Evolutionary conservation across 306 rosid genomes (phyloP).

Genomic region (Casuarina cunninghamiana): DNA sequence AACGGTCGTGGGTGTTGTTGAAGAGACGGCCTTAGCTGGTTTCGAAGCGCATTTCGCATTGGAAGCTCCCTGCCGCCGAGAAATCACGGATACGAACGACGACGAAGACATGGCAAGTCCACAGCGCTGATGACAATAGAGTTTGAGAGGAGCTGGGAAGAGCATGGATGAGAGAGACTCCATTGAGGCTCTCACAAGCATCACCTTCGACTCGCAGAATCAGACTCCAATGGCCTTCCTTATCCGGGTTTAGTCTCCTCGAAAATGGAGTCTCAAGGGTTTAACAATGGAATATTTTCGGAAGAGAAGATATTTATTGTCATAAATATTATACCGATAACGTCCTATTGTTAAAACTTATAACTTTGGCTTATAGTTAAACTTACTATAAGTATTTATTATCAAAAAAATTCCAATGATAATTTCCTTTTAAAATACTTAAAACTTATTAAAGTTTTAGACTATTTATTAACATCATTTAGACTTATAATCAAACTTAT

Average conservation of each 20-base stretch:
- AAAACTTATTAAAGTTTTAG: too few species aligned
- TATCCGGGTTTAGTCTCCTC: constrained; percentile 1
- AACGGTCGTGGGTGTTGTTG: constrained; percentile 16
- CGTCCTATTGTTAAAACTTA: too few species aligned
- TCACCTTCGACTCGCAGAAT: neutral
- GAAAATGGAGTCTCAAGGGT: too few species aligned
- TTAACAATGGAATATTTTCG: too few species aligned
- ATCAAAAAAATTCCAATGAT: too few species aligned
- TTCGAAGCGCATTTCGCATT: constrained; percentile 42
- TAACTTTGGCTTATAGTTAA: too few species aligned
- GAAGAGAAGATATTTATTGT: too few species aligned
- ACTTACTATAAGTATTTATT: too few species aligned
- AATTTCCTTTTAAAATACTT: too few species aligned
- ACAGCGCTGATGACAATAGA: constrained; percentile 30
- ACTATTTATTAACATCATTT: too few species aligned
- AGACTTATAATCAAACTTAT: too few species aligned
- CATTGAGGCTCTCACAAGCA: constrained; percentile 15
- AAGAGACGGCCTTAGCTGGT: constrained; percentile 37
- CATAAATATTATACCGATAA: too few species aligned
- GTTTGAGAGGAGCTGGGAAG: constrained; percentile 23
- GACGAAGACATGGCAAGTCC: constrained; percentile 14
- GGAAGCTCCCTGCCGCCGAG: constrained; percentile 26
- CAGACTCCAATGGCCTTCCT: neutral
- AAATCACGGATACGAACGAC: constrained; percentile 36
- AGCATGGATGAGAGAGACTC: constrained; percentile 44